Evolutionary conservation across 1,139 yeast genomes (phyloP), one percentile per base, ranked within the genome.

Genomic region (Zygosaccharomyces pseudobailii): DNA sequence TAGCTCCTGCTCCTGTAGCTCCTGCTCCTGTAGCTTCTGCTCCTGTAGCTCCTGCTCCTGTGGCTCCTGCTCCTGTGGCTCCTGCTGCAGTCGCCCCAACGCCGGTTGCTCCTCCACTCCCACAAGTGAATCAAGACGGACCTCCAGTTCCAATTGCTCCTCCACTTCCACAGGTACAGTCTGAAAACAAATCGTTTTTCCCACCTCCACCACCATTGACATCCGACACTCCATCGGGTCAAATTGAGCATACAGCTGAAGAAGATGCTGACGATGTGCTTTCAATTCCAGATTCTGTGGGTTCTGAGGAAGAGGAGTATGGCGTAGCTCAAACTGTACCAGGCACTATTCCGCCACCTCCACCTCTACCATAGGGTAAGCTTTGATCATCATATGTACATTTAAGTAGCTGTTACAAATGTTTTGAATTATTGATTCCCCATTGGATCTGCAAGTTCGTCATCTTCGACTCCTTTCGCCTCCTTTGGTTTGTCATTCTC

Each of bases 1-100:
- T 82, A 30, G 70, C 71, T 0, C 43, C 47, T 3, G 47, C 30
- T 10, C 20, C 78, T 4, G 82, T 82, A 31, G 69, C 71, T 0
- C 43, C 47, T 3, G 46, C 48, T 10, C 8, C 17, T 3, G 40
- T 5, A 13, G 28, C 27, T 10, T 28, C 38, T 20, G 43, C 36
- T 5, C 58, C 58, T 35, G 40, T 54, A 31, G 61, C 62, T 3
- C 47, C 67, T 54, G 40, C 64, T 20, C 48, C 20, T 4, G 47
- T 49, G 27, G 54, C 54, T 4, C 58, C 64, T 17, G 54, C 58
- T 5, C 60, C 66, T n/a, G 64, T 67, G 3, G 57, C 62, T 3
- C 59, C 63, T 2, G 67, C 69, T 7, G 59, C 68, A 24, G 23
- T n/a, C 7, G 38, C 42, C 9, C 54, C 62, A 20, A 47, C 46